phyloP scores from a whole-genome alignment of 2,329 filamentous ascomycete species.

The Claviceps sp. region DNA sequence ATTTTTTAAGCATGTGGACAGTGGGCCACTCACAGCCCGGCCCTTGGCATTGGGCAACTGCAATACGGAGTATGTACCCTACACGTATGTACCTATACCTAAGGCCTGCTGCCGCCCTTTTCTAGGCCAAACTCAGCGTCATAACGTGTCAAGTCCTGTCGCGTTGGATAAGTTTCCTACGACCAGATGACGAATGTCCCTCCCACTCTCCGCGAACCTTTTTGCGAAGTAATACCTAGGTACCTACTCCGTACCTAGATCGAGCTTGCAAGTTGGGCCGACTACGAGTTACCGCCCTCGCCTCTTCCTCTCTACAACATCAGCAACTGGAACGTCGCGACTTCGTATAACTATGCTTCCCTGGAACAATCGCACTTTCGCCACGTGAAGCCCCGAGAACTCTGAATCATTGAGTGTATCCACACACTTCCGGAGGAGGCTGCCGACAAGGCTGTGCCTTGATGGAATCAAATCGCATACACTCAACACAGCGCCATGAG shows the following conservation, averaged over 20 bases:
- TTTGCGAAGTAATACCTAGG: not conserved
- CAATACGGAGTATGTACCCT: too few species aligned
- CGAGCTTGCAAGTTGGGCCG: not conserved
- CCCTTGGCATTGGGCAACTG: too few species aligned
- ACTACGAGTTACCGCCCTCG: not conserved
- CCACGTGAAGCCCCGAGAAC: not conserved
- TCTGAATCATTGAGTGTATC: not conserved
- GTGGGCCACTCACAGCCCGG: not conserved
- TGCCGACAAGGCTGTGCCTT: not conserved
- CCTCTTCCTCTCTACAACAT: not conserved
- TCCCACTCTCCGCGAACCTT: not conserved
- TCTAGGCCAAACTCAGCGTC: not conserved
- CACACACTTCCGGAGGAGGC: not conserved
- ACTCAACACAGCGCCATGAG: conserved; percentile 2
- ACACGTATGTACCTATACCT: too few species aligned
- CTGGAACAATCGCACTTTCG: not conserved
- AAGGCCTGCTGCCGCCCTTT: not conserved
- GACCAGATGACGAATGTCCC: not conserved
- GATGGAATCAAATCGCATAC: conserved; percentile 5
- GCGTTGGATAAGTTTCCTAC: not conserved
- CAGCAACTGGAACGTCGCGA: not conserved
- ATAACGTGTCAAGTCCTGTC: not conserved
- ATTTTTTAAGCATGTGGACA: not conserved
- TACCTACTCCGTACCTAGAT: too few species aligned
- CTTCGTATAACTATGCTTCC: not conserved